These are phyloP conservation scores for Apiotrichum gamsii DNA, from an alignment of 1,284 basidiomycete genomes.

Conservation along the genomic window DNA sequence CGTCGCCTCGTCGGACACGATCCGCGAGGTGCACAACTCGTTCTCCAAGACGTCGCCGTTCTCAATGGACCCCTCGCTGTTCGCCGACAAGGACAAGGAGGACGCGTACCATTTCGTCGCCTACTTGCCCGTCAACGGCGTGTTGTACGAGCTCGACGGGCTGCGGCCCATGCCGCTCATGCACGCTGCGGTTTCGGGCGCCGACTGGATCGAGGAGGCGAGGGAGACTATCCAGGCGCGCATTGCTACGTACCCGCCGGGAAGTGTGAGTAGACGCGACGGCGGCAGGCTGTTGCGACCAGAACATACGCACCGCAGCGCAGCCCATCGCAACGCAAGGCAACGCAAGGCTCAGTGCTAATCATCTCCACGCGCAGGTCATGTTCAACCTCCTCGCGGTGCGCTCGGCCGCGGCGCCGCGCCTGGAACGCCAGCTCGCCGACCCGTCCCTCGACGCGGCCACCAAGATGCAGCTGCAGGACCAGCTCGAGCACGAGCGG, in stretches of 20 bases:
- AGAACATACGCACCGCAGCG: too few relatives aligned
- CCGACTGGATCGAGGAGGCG: constrained; percentile 74
- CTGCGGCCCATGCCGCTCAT: constrained; percentile 69
- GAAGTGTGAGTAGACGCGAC: constrained; percentile 57
- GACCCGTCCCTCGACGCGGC: constrained; percentile 51
- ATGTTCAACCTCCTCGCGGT: constrained; percentile 87
- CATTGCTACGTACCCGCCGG: constrained; percentile 78
- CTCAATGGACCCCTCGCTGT: constrained; percentile 61
- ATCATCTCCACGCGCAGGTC: constrained; percentile 58
- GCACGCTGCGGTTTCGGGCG: constrained; percentile 61
- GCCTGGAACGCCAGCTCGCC: constrained; percentile 57
- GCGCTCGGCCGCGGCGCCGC: constrained; percentile 67
- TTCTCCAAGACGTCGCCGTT: constrained; percentile 71
- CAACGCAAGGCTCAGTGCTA: too few relatives aligned
- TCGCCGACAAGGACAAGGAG: constrained; percentile 59
- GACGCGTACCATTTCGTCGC: constrained; percentile 92
- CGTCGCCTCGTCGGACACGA: constrained; percentile 77
- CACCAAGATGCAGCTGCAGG: constrained; percentile 53
- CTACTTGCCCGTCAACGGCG: constrained; percentile 74
- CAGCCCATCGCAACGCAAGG: too few relatives aligned
- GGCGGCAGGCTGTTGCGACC: too few relatives aligned
- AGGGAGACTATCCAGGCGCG: constrained; percentile 75
- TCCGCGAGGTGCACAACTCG: constrained; percentile 77
- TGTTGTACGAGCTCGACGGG: constrained; percentile 85
- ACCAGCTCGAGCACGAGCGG: constrained; percentile 66